Evolutionary conservation across 306 rosid genomes (phyloP).

Genomic region (Cajanus cajan): DNA sequence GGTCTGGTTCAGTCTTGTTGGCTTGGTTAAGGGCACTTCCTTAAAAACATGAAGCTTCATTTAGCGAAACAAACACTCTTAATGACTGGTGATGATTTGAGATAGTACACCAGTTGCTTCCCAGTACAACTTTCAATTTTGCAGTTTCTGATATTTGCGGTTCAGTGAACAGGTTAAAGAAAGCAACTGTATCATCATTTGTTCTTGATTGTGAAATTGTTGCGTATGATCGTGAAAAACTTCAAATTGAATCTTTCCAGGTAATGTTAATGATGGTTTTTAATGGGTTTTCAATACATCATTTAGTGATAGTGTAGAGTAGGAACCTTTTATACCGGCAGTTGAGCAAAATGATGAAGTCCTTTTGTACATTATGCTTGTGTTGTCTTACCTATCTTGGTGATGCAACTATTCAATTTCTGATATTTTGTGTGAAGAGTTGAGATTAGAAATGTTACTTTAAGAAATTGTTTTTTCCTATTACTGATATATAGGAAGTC

Average conservation of each 20-base stretch:
- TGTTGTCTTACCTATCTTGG: background rate
- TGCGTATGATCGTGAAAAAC: constrained; percentile 71
- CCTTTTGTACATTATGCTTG: background rate
- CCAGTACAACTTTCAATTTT: background rate
- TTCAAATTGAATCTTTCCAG: constrained; percentile 81
- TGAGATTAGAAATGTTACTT: constrained; percentile 10
- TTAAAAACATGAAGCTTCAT: no score
- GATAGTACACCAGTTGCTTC: constrained; percentile 8
- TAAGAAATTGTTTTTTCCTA: background rate
- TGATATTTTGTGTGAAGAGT: constrained; percentile 10
- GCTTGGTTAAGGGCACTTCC: no score
- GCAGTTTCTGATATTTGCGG: constrained; percentile 38
- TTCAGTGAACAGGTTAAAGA: constrained; percentile 72
- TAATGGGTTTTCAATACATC: background rate
- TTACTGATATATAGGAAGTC: background rate
- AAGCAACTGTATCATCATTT: constrained; percentile 70
- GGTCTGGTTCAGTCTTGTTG: constrained; percentile 8
- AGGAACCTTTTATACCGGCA: background rate
- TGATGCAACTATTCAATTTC: constrained; percentile 6
- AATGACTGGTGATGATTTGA: constrained; percentile 17
- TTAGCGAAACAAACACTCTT: background rate
- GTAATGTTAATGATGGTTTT: constrained; percentile 39
- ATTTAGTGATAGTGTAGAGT: background rate
- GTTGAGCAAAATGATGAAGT: background rate
- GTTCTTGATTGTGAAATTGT: constrained; percentile 92